Evolutionary conservation across 768 basidiomycete species (phyloP).

Genomic region (Mrakia gelida): DNA sequence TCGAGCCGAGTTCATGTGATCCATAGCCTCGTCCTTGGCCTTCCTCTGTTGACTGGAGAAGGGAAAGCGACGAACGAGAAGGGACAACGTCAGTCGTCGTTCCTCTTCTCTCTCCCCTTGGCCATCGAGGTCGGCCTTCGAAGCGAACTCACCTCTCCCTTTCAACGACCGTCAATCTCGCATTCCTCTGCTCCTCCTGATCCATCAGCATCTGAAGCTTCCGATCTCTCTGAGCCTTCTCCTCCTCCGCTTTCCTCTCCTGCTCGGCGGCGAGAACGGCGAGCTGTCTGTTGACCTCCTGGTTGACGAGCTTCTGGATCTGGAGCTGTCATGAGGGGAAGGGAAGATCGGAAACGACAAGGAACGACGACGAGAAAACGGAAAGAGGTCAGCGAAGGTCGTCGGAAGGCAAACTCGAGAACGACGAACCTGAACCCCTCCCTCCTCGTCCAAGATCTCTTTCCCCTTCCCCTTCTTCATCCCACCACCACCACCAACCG

Average conservation of each 20-base stretch:
- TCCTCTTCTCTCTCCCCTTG: not conserved
- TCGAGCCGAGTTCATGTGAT: slow-evolving; percentile 24
- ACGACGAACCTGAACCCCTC: not conserved
- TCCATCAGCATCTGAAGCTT: not conserved
- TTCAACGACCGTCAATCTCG: slow-evolving; percentile 7
- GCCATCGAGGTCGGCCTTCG: no score
- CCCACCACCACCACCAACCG: not conserved
- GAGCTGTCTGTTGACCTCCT: not conserved
- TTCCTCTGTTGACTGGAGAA: slow-evolving; percentile 10
- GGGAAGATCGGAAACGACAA: no score
- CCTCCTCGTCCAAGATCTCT: not conserved
- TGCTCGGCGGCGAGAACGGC: not conserved
- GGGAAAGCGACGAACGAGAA: not conserved
- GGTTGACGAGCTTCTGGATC: slow-evolving; percentile 11
- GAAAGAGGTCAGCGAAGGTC: not conserved
- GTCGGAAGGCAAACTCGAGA: not conserved
- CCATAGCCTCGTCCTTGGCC: slow-evolving; percentile 24
- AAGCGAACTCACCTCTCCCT: not conserved
- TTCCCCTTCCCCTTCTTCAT: not conserved
- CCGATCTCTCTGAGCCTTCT: not conserved
- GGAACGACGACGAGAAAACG: not conserved
- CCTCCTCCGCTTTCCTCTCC: not conserved
- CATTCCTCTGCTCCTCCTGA: slow-evolving; percentile 2
- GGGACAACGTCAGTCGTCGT: not conserved
- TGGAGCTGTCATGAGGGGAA: not conserved